Evolutionary conservation across 208 protist species (phyloP).

Genomic region (Trypanosoma cruzi): DNA sequence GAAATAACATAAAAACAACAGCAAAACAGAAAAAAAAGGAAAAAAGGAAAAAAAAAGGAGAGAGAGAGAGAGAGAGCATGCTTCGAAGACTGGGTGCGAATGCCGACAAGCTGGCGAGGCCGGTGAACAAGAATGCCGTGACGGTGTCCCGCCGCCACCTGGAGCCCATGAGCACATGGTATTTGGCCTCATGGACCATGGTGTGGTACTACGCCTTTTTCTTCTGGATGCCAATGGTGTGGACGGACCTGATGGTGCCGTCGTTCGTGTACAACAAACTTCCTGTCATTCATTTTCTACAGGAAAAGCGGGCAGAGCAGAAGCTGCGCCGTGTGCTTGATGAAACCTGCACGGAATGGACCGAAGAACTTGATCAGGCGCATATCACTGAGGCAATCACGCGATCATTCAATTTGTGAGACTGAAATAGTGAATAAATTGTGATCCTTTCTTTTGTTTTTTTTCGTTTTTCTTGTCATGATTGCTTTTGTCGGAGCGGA

Average conservation of each 20-base stretch:
- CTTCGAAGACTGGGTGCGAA: constrained; percentile 31
- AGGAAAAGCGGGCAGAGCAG: constrained; percentile 87
- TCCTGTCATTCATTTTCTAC: constrained; percentile 85
- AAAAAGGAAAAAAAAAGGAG: neutral
- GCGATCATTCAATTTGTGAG: constrained; percentile 70
- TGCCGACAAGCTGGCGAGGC: constrained; percentile 37
- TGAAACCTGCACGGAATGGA: constrained; percentile 88
- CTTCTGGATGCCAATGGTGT: constrained; percentile 90
- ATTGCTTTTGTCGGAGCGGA: constrained; percentile 9
- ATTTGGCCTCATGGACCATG: constrained; percentile 82
- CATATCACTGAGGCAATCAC: constrained; percentile 83
- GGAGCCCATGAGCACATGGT: constrained; percentile 90
- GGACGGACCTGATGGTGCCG: constrained; percentile 82
- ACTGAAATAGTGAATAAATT: constrained; percentile 3
- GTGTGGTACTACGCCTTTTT: constrained; percentile 91
- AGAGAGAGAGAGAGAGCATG: constrained; percentile 11
- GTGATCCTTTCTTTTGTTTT: constrained; percentile 26
- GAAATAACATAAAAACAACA: neutral
- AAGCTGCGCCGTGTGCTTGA: constrained; percentile 86
- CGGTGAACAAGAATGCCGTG: constrained; percentile 36
- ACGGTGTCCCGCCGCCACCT: constrained; percentile 61
- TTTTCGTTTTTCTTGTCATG: constrained; percentile 3
- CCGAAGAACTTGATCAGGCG: constrained; percentile 67
- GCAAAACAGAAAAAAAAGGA: neutral
- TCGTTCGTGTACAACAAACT: constrained; percentile 90